These are phyloP conservation scores for Penicillium cosmopolitanum DNA, from an alignment of 495 filamentous ascomycete species.

Conservation along the genomic window DNA sequence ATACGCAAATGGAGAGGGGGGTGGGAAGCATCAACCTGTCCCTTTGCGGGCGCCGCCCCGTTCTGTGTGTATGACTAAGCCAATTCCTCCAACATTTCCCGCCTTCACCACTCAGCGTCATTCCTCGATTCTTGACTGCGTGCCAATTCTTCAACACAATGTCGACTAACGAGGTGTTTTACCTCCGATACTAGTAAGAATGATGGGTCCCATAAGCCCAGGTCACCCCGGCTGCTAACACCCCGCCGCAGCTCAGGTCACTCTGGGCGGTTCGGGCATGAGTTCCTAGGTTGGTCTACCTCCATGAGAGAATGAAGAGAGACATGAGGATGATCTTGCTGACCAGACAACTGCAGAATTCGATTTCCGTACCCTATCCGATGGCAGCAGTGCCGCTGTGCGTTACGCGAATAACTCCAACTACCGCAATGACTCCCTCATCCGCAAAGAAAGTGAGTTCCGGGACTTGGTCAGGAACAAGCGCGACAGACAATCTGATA, in stretches of 20 bases:
- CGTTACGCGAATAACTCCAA: conserved; percentile 99
- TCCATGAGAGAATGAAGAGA: background rate
- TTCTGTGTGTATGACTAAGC: conserved; percentile 58
- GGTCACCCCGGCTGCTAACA: conserved; percentile 55
- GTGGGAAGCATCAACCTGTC: conserved; percentile 45
- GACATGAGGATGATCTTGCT: conserved; percentile 21
- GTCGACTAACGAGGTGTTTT: conserved; percentile 80
- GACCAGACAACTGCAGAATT: conserved; percentile 68
- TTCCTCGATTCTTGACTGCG: conserved; percentile 11
- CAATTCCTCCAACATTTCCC: conserved; percentile 26
- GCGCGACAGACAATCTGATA: conserved; percentile 25
- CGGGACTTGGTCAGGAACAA: conserved; percentile 4
- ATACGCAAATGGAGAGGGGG: conserved; percentile 34
- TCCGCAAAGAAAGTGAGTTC: conserved; percentile 96
- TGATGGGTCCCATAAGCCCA: conserved; percentile 38
- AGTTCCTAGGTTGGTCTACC: conserved; percentile 79
- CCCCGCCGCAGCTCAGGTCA: conserved; percentile 79
- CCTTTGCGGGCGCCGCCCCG: conserved; percentile 42
- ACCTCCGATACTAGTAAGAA: conserved; percentile 93
- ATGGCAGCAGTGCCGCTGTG: conserved; percentile 92
- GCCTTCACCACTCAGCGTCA: conserved; percentile 11
- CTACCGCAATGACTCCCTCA: conserved; percentile 97
- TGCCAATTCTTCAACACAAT: conserved; percentile 33
- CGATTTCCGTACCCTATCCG: conserved; percentile 89
- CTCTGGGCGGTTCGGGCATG: conserved; percentile 96